Base-by-base conservation (phyloP, 2,329 filamentous ascomycete genomes). In the Pezicula neosporulosa region DNA sequence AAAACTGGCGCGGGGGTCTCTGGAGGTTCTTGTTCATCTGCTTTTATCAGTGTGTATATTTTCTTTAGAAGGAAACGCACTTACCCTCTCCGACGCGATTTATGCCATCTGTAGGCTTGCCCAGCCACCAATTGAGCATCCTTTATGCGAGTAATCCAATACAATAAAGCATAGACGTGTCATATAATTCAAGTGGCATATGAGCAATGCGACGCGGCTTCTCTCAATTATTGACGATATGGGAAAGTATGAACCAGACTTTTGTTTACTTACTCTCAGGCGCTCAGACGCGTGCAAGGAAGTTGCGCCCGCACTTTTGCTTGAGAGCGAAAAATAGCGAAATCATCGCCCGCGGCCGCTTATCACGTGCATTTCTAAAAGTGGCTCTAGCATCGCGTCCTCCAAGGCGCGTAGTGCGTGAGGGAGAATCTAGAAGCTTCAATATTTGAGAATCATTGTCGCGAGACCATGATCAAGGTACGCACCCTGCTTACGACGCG, bases 1-100 rank as follows among this genome's bases (percentile, higher is more conserved):
- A 87, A 87, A 0, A 86, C 77, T 2, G 83, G 83, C 0, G 81
- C 83, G 6, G 83, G 83, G 15, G 83, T 87, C 59, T 86, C 83
- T 37, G 83, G 82, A 30, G 73, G 72, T 15, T 86, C 82, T 37
- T 56, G 45, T 24, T 53, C 53, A 56, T 59, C 59, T 62, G 30
- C 10, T 33, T 19, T 27, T 18, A 39, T 60, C 19, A 59, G 52
- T 44, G 52, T 50, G 24, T 45, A 13, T 16, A 16, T 24, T 44
- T 49, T 27, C 8, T 13, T n/a, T 44, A 37, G 4, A 16, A 44
- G 13, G 21, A 27, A 16, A 27, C 42, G 27, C 27, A 42, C 44
- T 12, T 56, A 66, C 64, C 63, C 55, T 59, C 24, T 6, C 24
- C 50, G 41, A 51, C 57, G 50, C 56, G 53, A 50, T 52, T 50